Conservation (phyloP, 441 rosid species). For the Croton laevigatus region DNA sequence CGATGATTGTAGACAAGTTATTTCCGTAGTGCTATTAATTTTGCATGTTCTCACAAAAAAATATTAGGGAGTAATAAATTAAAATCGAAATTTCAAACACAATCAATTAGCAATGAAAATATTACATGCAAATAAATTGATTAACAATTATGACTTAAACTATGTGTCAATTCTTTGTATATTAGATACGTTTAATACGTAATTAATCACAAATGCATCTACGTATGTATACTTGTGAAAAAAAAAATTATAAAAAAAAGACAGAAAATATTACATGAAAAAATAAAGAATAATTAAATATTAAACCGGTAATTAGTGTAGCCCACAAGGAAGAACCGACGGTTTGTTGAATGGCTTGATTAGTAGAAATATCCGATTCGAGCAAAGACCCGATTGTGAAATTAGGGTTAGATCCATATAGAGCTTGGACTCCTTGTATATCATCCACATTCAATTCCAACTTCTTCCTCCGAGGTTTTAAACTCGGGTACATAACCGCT, state of each 20-base stretch:
- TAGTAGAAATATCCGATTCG: constrained; percentile 65
- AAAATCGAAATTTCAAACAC: too few relatives aligned
- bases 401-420: constrained; percentile 81
- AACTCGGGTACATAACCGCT: constrained; percentile 87
- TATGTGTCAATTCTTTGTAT: too few relatives aligned
- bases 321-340: constrained; percentile 15
- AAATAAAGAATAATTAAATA: not conserved
- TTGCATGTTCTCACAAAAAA: too few relatives aligned
- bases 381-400: constrained; percentile 47
- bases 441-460: constrained; percentile 59
- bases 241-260: not conserved
- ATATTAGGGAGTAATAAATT: too few relatives aligned
- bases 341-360: constrained; percentile 30
- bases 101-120: too few relatives aligned
- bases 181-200: too few relatives aligned
- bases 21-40: too few relatives aligned
- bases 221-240: not conserved
- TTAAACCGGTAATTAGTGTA: constrained; percentile 12
- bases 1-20: too few relatives aligned
- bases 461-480: constrained; percentile 69
- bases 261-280: not conserved
- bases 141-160: too few relatives aligned
- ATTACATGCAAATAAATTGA: too few relatives aligned
- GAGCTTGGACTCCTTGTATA: constrained; percentile 68
- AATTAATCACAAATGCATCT: too few relatives aligned